A percentile compares a stretch with the other conserved stretches of the same genome.
Evolutionary conservation across 371 early-diverging fungal genomes (phyloP).

Genomic region (Modicella reniformis): DNA sequence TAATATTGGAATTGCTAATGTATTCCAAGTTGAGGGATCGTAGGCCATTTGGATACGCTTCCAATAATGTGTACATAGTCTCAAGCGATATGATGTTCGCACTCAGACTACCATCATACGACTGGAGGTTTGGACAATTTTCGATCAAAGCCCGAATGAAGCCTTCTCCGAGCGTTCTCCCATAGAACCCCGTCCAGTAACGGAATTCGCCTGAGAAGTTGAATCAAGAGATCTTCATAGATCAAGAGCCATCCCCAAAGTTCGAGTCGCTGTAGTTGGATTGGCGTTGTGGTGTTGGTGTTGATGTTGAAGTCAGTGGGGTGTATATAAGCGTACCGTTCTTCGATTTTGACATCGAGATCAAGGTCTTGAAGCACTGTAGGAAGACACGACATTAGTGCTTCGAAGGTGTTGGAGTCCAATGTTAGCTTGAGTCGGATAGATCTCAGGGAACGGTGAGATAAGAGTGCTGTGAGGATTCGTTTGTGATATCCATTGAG

Average conservation of each 20-base stretch:
- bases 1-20: too few species aligned
- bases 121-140: slow-evolving; percentile 3
- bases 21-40: background rate
- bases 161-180: too few species aligned
- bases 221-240: too few species aligned
- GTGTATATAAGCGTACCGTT: too few species aligned
- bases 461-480: background rate
- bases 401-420: background rate
- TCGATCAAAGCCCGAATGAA: background rate
- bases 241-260: too few species aligned
- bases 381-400: background rate
- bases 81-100: background rate
- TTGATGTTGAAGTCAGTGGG: too few species aligned
- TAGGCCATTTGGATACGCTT: background rate
- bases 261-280: too few species aligned
- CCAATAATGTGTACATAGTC: background rate
- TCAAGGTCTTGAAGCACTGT: slow-evolving; percentile 2
- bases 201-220: too few species aligned
- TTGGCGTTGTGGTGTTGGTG: too few species aligned
- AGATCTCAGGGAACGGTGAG: background rate
- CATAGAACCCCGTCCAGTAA: too few species aligned
- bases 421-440: background rate
- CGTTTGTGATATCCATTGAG: background rate
- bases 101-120: background rate
- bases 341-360: background rate